Evolutionary conservation across 2,329 filamentous ascomycete genomes (phyloP).

Genomic region (Lasiodiplodia sp.): DNA sequence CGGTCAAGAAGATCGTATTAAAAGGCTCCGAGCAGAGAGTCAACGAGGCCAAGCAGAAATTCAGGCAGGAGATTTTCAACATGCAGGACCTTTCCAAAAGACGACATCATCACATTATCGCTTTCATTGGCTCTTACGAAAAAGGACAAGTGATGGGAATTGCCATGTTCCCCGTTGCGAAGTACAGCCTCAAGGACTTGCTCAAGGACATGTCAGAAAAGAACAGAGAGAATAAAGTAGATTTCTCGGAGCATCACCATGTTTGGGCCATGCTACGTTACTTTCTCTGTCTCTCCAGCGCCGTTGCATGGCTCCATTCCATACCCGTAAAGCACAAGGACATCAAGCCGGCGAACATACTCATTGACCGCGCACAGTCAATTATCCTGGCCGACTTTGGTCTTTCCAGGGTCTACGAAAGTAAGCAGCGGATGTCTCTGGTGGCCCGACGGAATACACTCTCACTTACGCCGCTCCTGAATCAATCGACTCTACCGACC

Average conservation of each 20-base stretch:
- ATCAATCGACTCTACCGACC: background rate
- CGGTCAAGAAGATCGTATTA: background rate
- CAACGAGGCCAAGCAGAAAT: background rate
- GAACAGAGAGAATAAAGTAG: background rate
- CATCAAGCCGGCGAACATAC: background rate
- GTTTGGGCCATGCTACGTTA: background rate
- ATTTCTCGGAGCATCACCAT: background rate
- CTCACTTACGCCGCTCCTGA: background rate
- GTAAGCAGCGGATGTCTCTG: background rate
- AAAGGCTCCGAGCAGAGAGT: background rate
- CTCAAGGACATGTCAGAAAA: background rate
- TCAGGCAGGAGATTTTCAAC: background rate
- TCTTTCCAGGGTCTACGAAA: background rate
- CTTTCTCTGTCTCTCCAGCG: background rate
- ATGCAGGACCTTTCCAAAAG: background rate
- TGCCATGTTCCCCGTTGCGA: background rate
- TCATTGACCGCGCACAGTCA: background rate
- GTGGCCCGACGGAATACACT: background rate
- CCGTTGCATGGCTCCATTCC: background rate
- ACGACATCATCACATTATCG: background rate
- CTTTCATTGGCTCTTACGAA: background rate
- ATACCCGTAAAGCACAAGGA: background rate
- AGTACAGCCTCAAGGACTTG: background rate
- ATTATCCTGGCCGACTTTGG: background rate
- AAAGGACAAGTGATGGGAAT: background rate